A percentile compares a stretch with the other conserved stretches of the same genome.
Conservation (phyloP, 176 grass and related monocot genomes). For the Metroxylon sagu region DNA sequence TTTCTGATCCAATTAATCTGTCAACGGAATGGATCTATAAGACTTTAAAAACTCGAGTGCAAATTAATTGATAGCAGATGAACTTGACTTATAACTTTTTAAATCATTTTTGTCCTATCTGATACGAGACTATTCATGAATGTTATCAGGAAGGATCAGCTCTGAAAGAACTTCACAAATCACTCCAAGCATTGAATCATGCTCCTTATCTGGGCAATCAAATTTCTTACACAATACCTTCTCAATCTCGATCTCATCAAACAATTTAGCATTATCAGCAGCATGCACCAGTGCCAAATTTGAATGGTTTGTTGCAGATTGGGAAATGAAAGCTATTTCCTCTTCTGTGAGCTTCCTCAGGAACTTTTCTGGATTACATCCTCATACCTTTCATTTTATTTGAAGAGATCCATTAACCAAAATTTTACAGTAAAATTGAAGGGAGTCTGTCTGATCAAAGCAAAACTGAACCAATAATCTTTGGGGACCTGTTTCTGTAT, state of each 20-base stretch:
- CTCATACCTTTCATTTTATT: constrained; percentile 49
- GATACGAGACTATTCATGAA: not conserved
- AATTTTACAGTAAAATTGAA: no score
- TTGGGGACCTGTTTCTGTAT: no score
- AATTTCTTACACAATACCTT: constrained; percentile 83
- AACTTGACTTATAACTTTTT: no score
- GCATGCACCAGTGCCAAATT: constrained; percentile 85
- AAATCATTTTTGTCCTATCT: no score
- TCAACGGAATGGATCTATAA: no score
- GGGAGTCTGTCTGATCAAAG: no score
- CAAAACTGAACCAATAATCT: no score
- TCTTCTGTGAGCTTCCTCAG: constrained; percentile 86
- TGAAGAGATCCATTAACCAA: no score
- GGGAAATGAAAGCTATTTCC: constrained; percentile 60
- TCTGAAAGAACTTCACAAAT: constrained; percentile 53
- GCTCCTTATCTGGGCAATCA: constrained; percentile 57
- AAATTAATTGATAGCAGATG: no score
- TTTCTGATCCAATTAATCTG: no score
- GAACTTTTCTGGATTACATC: constrained; percentile 85
- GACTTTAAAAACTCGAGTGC: no score
- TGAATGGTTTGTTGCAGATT: constrained; percentile 67
- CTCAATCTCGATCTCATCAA: constrained; percentile 83
- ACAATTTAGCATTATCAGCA: constrained; percentile 69
- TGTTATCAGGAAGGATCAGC: constrained; percentile 76
- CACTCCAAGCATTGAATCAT: constrained; percentile 76